Base-by-base conservation (phyloP, 768 basidiomycete species). In the Leucosporidium creatinivorum region DNA sequence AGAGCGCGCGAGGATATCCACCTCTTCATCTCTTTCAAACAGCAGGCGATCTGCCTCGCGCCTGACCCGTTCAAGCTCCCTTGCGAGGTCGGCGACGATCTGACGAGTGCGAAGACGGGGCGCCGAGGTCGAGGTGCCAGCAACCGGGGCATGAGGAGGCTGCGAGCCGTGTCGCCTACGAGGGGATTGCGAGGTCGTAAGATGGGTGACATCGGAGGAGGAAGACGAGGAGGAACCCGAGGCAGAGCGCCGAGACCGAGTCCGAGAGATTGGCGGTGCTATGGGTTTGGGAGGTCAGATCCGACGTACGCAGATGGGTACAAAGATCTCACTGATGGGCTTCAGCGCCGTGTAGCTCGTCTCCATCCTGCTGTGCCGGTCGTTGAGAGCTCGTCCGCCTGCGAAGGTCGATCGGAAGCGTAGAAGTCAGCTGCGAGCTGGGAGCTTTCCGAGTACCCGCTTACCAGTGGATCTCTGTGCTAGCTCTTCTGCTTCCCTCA, bases 401-500 rank as follows among this genome's bases (percentile, higher is more conserved):
- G 9, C 25, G 25, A 54, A 7, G 26, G 26, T 54, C 26, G 10
- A 26, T 7, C 7, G 15, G 12, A 44, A 44, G 39, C 39, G 39
- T n/a, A n/a, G n/a, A n/a, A n/a, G n/a, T n/a, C n/a, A n/a, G n/a
- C n/a, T n/a, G n/a, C n/a, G n/a, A n/a, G n/a, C n/a, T n/a, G n/a
- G n/a, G n/a, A n/a, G n/a, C n/a, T n/a, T n/a, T n/a, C n/a, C n/a
- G n/a, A n/a, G n/a, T n/a, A n/a, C n/a, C n/a, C n/a, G n/a, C 52
- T 54, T 26, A 54, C 52, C 26, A 54, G 26, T 28, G 5, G 26
- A 26, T 28, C 52, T 30, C 52, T 26, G n/a, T 26, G 25, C 52
- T 54, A 25, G 13, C 52, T 26, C 62, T 17, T 70, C 65, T 23
- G 66, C 69, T 44, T 65, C 39, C 39, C 39, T 51, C 44, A 7